A percentile compares a stretch with the other conserved stretches of the same genome.
Conservation (phyloP, 106 monocot genomes). For the Alisma plantagoaquatica region DNA sequence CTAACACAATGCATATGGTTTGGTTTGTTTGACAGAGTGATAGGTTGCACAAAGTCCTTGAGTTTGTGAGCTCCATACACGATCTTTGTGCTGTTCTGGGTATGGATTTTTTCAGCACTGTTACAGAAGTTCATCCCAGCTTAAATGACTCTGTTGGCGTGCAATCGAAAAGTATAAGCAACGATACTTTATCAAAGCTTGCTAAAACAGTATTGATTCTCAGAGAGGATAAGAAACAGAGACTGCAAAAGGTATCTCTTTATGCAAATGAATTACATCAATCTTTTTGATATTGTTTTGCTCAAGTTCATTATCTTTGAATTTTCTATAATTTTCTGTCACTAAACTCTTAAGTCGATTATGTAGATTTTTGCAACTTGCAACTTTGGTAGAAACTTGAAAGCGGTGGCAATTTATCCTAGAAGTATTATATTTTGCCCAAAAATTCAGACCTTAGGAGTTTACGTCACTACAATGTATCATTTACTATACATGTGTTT, state of each 20-base stretch:
- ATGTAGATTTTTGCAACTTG: background rate
- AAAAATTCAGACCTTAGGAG: too few species aligned
- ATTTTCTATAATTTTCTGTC: background rate
- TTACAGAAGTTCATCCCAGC: slow-evolving; percentile 85
- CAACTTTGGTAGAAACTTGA: too few species aligned
- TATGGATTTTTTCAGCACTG: slow-evolving; percentile 72
- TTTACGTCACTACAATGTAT: too few species aligned
- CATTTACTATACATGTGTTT: too few species aligned
- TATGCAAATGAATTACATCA: too few species aligned
- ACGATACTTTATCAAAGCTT: slow-evolving; percentile 75
- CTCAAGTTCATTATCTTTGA: background rate
- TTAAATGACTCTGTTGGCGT: slow-evolving; percentile 59
- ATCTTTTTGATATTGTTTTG: too few species aligned
- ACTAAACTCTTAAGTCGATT: background rate
- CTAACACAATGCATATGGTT: too few species aligned
- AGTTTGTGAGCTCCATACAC: slow-evolving; percentile 76
- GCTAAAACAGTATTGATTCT: slow-evolving; percentile 41
- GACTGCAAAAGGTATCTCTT: slow-evolving; percentile 60
- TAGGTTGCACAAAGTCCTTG: slow-evolving; percentile 67
- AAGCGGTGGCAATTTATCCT: too few species aligned
- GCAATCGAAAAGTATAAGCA: slow-evolving; percentile 83
- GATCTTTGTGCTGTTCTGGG: slow-evolving; percentile 88
- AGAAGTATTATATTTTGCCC: too few species aligned
- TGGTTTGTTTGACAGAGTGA: slow-evolving; percentile 65
- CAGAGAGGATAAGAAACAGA: slow-evolving; percentile 57